Base-by-base conservation (phyloP, 352 stramenopile genomes). In the Elongisporangium senticosum region DNA sequence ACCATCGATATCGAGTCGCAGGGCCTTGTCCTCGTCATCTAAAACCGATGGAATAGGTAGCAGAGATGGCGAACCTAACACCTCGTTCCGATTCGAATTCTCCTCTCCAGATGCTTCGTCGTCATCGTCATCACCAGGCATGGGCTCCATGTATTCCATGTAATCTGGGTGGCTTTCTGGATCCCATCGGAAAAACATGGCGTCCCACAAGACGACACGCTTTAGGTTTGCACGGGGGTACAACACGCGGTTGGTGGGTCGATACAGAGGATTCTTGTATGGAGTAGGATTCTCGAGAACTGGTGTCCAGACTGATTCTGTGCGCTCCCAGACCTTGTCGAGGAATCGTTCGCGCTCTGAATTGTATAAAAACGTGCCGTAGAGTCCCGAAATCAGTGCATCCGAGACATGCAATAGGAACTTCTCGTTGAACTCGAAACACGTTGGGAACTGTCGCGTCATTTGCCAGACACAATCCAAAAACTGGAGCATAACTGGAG, bases 381-480 rank as follows among this genome's bases (percentile, higher is more conserved):
- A 93, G 8, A 91, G 52, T 17, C 82, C 82, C 1, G 86, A 93
- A 40, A 89, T 87, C 22, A 91, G 64, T n/a, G 81, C 76, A 54
- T 94, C 86, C 19, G 80, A 74, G 33, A 94, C 80, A 51, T 91
- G 79, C 17, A 93, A 59, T 43, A 95, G 56, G 58, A 95, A 91
- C 60, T 86, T 85, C 64, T 93, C 83, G 66, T 95, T 94, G 58
- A 95, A 95, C 68, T 95, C 85, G 61, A 95, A 95, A 28, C 76
- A 84, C 22, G 81, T 91, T n/a, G 86, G 84, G 63, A 94, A 95
- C 56, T 95, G 86, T 4, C 78, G 81, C 43, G 83, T 90, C 84
- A 95, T 91, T 56, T 95, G 86, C 80, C 81, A 94, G 37, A 95
- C 86, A 8, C 78, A 91, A 53, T 95, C 86, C 39, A 95, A 61